Conservation (phyloP, 2,329 filamentous ascomycete species). For the Clarireedia hainanense region DNA sequence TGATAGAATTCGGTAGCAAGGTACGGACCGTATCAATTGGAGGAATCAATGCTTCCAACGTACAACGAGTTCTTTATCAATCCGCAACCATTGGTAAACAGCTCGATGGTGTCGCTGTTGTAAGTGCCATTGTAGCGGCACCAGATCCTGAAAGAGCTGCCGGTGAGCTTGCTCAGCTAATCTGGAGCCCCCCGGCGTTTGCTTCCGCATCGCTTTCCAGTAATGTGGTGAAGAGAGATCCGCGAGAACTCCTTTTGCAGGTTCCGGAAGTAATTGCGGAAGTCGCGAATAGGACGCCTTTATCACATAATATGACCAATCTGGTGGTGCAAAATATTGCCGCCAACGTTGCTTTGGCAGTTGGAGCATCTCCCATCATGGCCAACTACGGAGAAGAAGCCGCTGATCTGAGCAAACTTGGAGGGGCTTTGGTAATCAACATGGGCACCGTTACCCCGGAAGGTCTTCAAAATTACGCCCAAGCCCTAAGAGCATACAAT, state of each 20-base stretch:
- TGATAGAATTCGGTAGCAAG: conserved; percentile 34
- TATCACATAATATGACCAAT: conserved; percentile 97
- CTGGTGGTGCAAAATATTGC: conserved; percentile 92
- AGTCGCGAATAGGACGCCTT: conserved; percentile 56
- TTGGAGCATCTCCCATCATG: conserved; percentile 92
- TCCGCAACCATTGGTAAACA: conserved; percentile 45
- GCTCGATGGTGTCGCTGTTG: conserved; percentile 77
- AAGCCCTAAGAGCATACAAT: conserved; percentile 78
- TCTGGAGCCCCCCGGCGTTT: conserved; percentile 33
- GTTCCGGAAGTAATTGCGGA: conserved; percentile 43
- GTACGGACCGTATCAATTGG: conserved; percentile 76
- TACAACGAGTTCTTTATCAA: conserved; percentile 67
- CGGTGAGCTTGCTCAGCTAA: conserved; percentile 46
- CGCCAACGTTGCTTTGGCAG: conserved; percentile 77
- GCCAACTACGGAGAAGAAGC: conserved; percentile 80
- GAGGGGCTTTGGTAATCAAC: conserved; percentile 79
- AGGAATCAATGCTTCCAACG: conserved; percentile 72
- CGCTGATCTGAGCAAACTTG: conserved; percentile 65
- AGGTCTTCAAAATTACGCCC: conserved; percentile 60
- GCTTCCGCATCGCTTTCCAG: conserved; percentile 11
- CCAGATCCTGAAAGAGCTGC: conserved; percentile 58
- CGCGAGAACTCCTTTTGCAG: conserved; percentile 19
- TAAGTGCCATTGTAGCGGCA: conserved; percentile 79
- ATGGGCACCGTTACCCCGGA: conserved; percentile 87
- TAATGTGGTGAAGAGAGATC: conserved; percentile 15